Percentiles rank a stretch among this genome's conserved stretches.
These are phyloP conservation scores for Desmodesmus armatus DNA, from an alignment of 139 green algal species.

Conservation along the genomic window DNA sequence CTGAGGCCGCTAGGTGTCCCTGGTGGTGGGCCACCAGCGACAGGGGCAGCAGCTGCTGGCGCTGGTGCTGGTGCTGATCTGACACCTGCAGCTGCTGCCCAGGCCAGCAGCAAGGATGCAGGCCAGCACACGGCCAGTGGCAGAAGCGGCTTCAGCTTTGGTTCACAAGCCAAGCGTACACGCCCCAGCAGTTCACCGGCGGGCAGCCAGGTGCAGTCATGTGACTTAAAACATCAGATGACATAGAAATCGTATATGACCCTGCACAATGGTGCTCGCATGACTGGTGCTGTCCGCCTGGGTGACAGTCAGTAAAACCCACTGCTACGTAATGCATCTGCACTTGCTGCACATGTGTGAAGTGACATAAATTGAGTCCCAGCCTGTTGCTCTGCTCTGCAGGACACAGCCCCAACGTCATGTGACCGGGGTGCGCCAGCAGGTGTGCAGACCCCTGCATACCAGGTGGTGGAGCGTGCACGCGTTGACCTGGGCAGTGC, in stretches of 20 bases:
- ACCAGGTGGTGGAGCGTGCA: conserved; percentile 52
- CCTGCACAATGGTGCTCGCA: too few relatives aligned
- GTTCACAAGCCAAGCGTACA: too few relatives aligned
- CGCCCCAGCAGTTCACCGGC: too few relatives aligned
- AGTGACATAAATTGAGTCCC: too few relatives aligned
- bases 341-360: background rate
- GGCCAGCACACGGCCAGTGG: background rate
- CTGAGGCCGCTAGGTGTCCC: too few relatives aligned
- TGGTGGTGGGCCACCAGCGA: too few relatives aligned
- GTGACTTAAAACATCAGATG: too few relatives aligned
- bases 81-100: too few relatives aligned
- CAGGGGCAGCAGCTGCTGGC: background rate
- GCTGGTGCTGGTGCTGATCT: background rate
- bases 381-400: background rate
- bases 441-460: too few relatives aligned
- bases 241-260: too few relatives aligned
- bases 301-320: background rate
- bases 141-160: conserved; percentile 33
- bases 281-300: too few relatives aligned
- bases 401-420: conserved; percentile 10
- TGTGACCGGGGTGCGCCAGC: too few relatives aligned
- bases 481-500: conserved; percentile 54
- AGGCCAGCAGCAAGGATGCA: background rate
- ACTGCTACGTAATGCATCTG: background rate
- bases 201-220: background rate